These are phyloP conservation scores for Epichloe coenophiala DNA, from an alignment of 2,329 filamentous ascomycete species.

Conservation along the genomic window DNA sequence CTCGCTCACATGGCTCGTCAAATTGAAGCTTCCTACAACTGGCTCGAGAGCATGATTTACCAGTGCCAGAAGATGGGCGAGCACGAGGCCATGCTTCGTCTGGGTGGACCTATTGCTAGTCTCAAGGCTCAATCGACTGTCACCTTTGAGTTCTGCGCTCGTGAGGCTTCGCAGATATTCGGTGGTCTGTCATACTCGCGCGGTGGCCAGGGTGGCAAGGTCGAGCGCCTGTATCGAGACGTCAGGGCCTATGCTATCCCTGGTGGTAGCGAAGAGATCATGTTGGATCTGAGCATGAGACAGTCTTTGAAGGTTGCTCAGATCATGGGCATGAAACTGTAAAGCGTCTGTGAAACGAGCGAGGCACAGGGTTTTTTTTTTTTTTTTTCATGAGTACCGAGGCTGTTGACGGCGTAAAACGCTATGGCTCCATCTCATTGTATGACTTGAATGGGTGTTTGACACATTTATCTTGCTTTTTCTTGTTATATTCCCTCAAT, in stretches of 20 bases:
- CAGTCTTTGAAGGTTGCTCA: conserved; percentile 82
- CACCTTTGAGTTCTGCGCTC: conserved; percentile 94
- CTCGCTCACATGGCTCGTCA: conserved; percentile 96
- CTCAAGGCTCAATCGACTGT: conserved; percentile 89
- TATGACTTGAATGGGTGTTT: not conserved
- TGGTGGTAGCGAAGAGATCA: conserved; percentile 94
- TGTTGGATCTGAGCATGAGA: conserved; percentile 90
- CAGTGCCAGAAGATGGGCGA: conserved; percentile 90
- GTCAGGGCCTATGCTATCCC: conserved; percentile 94
- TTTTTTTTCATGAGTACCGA: not conserved
- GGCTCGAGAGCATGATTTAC: conserved; percentile 90
- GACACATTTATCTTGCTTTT: not conserved
- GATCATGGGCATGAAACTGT: conserved; percentile 92
- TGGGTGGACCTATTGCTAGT: conserved; percentile 84
- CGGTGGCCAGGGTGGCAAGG: conserved; percentile 88
- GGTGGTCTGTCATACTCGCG: conserved; percentile 85
- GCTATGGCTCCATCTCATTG: not conserved
- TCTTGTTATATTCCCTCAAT: not conserved
- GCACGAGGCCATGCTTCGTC: conserved; percentile 87
- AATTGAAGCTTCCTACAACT: conserved; percentile 93
- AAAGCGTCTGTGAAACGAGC: conserved; percentile 15
- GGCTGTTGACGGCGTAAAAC: not conserved
- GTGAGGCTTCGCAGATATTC: conserved; percentile 95
- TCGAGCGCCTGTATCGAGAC: conserved; percentile 88
- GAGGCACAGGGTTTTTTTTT: not conserved